phyloP scores from a whole-genome alignment of 805 yeast species.

The Yamadazyma tumulicola region DNA sequence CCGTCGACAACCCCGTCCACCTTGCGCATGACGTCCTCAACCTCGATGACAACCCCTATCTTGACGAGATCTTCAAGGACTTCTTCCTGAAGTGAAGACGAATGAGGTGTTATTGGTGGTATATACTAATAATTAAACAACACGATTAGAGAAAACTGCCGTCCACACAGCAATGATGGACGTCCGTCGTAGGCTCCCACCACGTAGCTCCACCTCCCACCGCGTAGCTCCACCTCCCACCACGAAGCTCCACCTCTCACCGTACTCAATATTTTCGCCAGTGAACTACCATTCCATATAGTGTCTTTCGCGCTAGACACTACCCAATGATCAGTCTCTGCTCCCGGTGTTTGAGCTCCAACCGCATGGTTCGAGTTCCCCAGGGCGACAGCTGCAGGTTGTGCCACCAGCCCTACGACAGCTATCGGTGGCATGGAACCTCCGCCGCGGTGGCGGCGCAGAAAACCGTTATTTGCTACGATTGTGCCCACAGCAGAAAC shows the following conservation, averaged over 20 bases:
- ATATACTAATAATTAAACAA: too few species aligned
- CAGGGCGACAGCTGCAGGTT: conserved; percentile 80
- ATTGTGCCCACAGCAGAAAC: conserved; percentile 76
- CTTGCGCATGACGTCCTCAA: background rate
- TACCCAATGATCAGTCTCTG: conserved; percentile 41
- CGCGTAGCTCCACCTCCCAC: too few species aligned
- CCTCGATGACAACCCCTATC: conserved; percentile 1
- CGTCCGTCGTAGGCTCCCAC: too few species aligned
- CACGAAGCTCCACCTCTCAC: too few species aligned
- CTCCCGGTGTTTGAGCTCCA: conserved; percentile 65
- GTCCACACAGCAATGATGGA: too few species aligned
- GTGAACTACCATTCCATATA: too few species aligned
- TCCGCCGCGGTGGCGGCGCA: conserved; percentile 41
- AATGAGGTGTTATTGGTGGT: too few species aligned
- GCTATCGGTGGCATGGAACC: conserved; percentile 67
- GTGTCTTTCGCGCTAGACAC: too few species aligned
- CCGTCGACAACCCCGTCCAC: background rate
- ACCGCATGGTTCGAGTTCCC: conserved; percentile 65
- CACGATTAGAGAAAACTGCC: too few species aligned
- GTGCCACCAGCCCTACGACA: conserved; percentile 82
- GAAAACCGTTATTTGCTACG: conserved; percentile 68
- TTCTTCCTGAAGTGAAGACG: conserved; percentile 10
- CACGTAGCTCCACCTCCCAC: too few species aligned
- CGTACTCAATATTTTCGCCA: too few species aligned
- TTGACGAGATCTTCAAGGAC: conserved; percentile 10